These are phyloP conservation scores for Tephrocybe sp. DNA, from an alignment of 768 basidiomycete genomes.

Conservation along the genomic window DNA sequence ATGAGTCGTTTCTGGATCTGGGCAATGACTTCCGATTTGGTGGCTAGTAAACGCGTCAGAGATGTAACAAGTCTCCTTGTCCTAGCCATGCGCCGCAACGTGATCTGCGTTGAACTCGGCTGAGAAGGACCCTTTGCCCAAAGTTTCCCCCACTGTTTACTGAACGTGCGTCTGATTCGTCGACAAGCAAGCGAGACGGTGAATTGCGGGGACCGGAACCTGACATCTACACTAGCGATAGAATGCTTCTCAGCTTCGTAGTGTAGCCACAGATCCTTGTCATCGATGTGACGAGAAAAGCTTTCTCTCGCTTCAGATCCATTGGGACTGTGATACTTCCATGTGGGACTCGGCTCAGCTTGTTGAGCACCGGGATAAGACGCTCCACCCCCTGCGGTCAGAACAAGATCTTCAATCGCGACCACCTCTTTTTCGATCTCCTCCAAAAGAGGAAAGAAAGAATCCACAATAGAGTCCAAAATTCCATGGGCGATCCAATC, in stretches of 20 bases:
- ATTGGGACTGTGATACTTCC: not conserved
- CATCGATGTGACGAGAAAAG: not conserved
- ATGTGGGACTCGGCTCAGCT: not conserved
- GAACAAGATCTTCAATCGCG: slow-evolving; percentile 72
- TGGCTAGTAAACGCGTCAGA: slow-evolving; percentile 67
- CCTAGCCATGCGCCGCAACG: slow-evolving; percentile 75
- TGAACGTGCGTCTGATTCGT: slow-evolving; percentile 32
- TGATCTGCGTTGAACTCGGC: slow-evolving; percentile 38
- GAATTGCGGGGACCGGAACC: slow-evolving; percentile 31
- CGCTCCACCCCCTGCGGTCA: slow-evolving; percentile 23
- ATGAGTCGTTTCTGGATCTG: slow-evolving; percentile 75
- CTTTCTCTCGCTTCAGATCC: not conserved
- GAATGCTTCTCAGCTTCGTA: slow-evolving; percentile 15
- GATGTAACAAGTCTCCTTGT: slow-evolving; percentile 78
- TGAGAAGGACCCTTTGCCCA: slow-evolving; percentile 17
- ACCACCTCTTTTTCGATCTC: slow-evolving; percentile 80
- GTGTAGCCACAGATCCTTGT: not conserved
- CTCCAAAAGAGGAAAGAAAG: slow-evolving; percentile 83
- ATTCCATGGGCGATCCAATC: slow-evolving; percentile 95
- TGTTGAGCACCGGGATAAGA: slow-evolving; percentile 1
- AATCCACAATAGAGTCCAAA: slow-evolving; percentile 91
- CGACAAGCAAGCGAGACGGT: slow-evolving; percentile 34
- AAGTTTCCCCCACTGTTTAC: slow-evolving; percentile 20
- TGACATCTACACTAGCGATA: slow-evolving; percentile 21
- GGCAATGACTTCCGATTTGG: slow-evolving; percentile 81